These are phyloP conservation scores for Babesia sp. DNA, from an alignment of 169 alveolate genomes.

Conservation along the genomic window DNA sequence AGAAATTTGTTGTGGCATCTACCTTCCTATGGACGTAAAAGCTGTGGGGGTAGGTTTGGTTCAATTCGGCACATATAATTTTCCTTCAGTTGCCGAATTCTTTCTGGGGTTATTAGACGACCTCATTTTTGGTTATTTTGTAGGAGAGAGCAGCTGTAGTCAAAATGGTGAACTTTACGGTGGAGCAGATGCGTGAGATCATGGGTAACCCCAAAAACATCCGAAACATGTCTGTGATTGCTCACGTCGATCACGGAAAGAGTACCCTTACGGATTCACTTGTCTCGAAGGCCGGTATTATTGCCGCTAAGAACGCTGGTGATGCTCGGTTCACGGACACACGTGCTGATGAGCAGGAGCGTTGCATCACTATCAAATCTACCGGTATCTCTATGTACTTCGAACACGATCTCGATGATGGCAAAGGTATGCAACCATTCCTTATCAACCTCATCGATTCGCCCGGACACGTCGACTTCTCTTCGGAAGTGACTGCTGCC, in stretches of 20 bases:
- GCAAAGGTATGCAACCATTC: slow-evolving; percentile 86
- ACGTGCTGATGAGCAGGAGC: slow-evolving; percentile 98
- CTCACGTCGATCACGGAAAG: slow-evolving; percentile 99
- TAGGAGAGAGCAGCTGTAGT: slow-evolving; percentile 15
- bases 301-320: slow-evolving; percentile 97
- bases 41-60: slow-evolving; percentile 8
- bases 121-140: slow-evolving; percentile 2
- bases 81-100: slow-evolving; percentile 12
- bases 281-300: slow-evolving; percentile 98
- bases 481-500: slow-evolving; percentile 99
- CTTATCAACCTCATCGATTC: slow-evolving; percentile 98
- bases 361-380: slow-evolving; percentile 99
- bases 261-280: slow-evolving; percentile 98
- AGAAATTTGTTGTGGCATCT: background rate
- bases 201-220: slow-evolving; percentile 98
- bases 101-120: background rate
- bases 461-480: slow-evolving; percentile 99
- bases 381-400: slow-evolving; percentile 99
- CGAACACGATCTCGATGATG: slow-evolving; percentile 94
- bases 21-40: background rate
- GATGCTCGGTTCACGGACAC: slow-evolving; percentile 99
- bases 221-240: slow-evolving; percentile 99
- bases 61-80: background rate
- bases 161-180: slow-evolving; percentile 97
- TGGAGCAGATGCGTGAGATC: slow-evolving; percentile 97